Conservation (phyloP, 768 basidiomycete genomes). For the Boletus reticulatus region DNA sequence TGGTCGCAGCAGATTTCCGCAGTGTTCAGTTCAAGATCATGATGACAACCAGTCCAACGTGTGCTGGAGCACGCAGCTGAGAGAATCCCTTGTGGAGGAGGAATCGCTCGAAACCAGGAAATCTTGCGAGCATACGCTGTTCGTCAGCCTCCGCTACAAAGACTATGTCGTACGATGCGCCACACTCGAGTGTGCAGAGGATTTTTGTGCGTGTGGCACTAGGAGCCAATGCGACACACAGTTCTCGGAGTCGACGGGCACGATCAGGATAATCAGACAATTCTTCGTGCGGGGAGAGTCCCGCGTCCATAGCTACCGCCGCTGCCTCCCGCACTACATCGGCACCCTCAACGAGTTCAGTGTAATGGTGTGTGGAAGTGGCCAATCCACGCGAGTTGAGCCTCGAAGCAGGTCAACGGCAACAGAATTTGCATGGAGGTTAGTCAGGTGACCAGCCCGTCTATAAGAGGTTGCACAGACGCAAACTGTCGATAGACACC, state of each 20-base stretch:
- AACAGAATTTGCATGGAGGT: background rate
- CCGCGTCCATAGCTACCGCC: background rate
- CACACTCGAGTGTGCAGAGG: background rate
- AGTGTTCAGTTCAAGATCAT: no score
- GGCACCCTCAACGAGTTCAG: background rate
- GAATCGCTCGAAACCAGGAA: background rate
- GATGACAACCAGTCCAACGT: background rate
- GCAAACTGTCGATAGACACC: no score
- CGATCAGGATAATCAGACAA: background rate
- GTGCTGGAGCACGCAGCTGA: background rate
- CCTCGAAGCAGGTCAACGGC: background rate
- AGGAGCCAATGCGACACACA: background rate
- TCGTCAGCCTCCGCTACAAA: background rate
- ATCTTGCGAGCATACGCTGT: background rate
- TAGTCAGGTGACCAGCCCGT: no score
- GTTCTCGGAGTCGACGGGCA: background rate
- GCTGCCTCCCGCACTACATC: background rate
- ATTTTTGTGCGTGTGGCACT: background rate
- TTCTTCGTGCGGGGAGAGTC: background rate
- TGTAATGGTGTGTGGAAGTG: background rate
- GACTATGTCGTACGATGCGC: background rate
- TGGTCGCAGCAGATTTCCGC: constrained; percentile 21
- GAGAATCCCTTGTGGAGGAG: background rate
- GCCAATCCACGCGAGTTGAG: background rate
- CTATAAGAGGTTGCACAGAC: no score